phyloP scores from a whole-genome alignment of 1,139 yeast species.

The Pichia sp. region DNA sequence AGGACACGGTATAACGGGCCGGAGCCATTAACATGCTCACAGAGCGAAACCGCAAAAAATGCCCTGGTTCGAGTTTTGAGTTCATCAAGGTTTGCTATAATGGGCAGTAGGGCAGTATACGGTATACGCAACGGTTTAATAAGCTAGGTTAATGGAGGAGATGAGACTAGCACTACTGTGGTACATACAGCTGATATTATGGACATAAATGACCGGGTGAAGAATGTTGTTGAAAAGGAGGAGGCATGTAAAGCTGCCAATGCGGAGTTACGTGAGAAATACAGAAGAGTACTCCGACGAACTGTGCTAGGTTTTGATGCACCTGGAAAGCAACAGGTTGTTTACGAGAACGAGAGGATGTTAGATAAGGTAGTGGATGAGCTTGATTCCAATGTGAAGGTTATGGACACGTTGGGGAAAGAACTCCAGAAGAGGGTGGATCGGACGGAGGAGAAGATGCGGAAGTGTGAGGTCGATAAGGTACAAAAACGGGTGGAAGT shows the following conservation, averaged over 20 bases:
- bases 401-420: slow-evolving; percentile 3
- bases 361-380: slow-evolving; percentile 8
- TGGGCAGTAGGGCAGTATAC: too few species aligned
- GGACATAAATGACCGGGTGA: slow-evolving; percentile 8
- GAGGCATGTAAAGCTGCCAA: slow-evolving; percentile 4
- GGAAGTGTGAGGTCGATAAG: slow-evolving; percentile 6
- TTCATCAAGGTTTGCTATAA: too few species aligned
- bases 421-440: slow-evolving; percentile 3
- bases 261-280: slow-evolving; percentile 7
- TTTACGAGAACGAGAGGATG: slow-evolving; percentile 12
- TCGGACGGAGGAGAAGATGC: slow-evolving; percentile 13
- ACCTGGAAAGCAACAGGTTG: slow-evolving; percentile 8
- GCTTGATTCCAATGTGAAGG: slow-evolving; percentile 1
- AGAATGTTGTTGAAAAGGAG: slow-evolving; percentile 4
- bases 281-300: slow-evolving; percentile 6
- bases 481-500: slow-evolving; percentile 36
- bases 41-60: too few species aligned
- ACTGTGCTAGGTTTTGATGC: slow-evolving; percentile 5
- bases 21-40: too few species aligned
- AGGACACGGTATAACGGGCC: background rate
- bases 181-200: background rate
- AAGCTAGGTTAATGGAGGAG: background rate
- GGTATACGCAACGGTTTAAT: background rate
- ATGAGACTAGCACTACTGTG: background rate
- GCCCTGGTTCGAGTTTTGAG: too few species aligned